A percentile compares a stretch with the other conserved stretches of the same genome.
Evolutionary conservation across 768 basidiomycete species (phyloP).

Genomic region (Gymnopilus junonius): DNA sequence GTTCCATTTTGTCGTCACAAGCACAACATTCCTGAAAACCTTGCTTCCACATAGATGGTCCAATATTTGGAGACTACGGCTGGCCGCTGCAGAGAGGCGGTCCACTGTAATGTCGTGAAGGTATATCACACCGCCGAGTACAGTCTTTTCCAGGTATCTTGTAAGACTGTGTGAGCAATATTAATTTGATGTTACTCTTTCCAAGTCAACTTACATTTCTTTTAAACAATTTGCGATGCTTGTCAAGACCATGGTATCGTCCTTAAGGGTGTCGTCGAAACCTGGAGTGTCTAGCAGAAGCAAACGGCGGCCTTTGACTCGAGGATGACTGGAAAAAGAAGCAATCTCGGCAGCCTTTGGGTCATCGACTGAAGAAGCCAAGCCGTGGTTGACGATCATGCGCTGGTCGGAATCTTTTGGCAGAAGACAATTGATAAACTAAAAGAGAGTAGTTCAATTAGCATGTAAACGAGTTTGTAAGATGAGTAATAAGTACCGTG

Average conservation of each 20-base stretch:
- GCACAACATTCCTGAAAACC: neutral
- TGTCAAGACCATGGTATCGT: neutral
- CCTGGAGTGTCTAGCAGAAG: constrained; percentile 9
- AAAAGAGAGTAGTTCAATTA: neutral
- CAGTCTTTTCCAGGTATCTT: neutral
- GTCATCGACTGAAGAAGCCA: neutral
- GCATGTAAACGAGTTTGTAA: too few species aligned
- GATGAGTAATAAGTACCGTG: neutral
- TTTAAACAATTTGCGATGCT: neutral
- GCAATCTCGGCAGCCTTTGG: neutral
- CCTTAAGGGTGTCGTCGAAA: constrained; percentile 4
- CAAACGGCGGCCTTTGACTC: neutral
- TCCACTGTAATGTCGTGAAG: constrained; percentile 1
- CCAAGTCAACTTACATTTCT: neutral
- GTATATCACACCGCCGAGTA: constrained; percentile 4
- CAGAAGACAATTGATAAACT: neutral
- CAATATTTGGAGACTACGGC: neutral
- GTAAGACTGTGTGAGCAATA: neutral
- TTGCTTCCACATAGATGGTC: neutral
- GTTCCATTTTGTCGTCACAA: constrained; percentile 2
- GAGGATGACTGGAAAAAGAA: neutral
- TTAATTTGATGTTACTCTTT: neutral
- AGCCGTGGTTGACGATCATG: neutral
- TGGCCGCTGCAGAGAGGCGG: neutral
- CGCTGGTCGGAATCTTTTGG: neutral